phyloP scores from a whole-genome alignment of 192 early-diverging fungal species.

The Backusella mclennaniae region DNA sequence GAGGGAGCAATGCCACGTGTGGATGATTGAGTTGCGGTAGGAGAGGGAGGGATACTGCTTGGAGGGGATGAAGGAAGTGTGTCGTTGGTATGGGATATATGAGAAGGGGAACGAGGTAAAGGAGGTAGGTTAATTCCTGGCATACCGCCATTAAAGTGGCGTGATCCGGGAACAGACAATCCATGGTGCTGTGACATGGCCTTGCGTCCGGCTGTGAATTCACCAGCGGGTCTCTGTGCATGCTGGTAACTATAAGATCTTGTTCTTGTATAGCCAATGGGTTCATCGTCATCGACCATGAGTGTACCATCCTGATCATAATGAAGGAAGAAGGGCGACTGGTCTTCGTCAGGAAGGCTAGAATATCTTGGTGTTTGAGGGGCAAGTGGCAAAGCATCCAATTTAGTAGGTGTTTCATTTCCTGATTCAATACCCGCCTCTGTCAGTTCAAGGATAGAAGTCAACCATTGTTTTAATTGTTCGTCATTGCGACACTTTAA shows the following conservation, averaged over 20 bases:
- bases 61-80: conserved; percentile 51
- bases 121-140: conserved; percentile 19
- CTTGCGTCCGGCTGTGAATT: background rate
- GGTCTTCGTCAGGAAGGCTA: conserved; percentile 11
- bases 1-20: background rate
- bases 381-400: background rate
- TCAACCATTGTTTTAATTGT: conserved; percentile 83
- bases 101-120: conserved; percentile 23
- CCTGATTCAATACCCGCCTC: background rate
- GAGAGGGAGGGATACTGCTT: conserved; percentile 17
- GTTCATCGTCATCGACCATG: conserved; percentile 39
- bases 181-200: background rate
- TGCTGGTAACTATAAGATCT: conserved; percentile 10
- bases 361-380: conserved; percentile 24
- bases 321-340: conserved; percentile 31
- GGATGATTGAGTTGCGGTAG: background rate
- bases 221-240: background rate
- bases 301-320: conserved; percentile 36
- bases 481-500: conserved; percentile 89
- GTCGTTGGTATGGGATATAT: background rate
- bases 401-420: background rate
- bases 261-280: background rate
- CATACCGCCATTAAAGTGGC: conserved; percentile 1
- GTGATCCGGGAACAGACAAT: background rate
- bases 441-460: background rate